Evolutionary conservation across 2,329 filamentous ascomycete species (phyloP).

Genomic region (Podosphaera fusca): DNA sequence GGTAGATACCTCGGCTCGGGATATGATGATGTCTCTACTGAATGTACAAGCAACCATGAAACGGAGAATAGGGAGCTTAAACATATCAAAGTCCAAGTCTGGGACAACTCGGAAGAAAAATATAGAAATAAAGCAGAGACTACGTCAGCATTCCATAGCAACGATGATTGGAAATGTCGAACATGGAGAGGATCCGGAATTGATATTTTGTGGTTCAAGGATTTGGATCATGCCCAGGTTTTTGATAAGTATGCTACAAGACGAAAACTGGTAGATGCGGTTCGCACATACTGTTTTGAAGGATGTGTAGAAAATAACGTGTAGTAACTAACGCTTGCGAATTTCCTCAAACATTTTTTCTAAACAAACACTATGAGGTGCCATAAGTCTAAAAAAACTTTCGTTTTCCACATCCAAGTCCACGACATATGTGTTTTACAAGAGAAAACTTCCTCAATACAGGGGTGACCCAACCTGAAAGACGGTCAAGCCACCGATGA

Average conservation of each 20-base stretch:
- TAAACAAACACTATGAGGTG: too few relatives aligned
- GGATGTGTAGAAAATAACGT: background rate
- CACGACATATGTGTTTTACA: too few relatives aligned
- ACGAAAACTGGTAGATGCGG: conserved; percentile 15
- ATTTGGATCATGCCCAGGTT: conserved; percentile 32
- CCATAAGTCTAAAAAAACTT: too few relatives aligned
- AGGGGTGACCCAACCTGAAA: too few relatives aligned
- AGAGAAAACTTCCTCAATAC: too few relatives aligned
- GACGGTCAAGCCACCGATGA: too few relatives aligned
- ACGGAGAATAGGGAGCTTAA: conserved; percentile 2
- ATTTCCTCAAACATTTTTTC: too few relatives aligned
- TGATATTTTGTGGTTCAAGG: conserved; percentile 31
- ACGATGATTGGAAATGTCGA: conserved; percentile 14
- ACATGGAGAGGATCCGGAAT: conserved; percentile 14
- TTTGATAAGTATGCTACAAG: conserved; percentile 20
- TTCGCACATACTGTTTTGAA: conserved; percentile 11
- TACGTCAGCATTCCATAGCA: conserved; percentile 8
- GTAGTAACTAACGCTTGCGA: too few relatives aligned
- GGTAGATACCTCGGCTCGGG: conserved; percentile 23
- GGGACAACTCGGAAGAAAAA: conserved; percentile 3
- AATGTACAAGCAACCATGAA: background rate
- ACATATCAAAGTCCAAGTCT: too few relatives aligned
- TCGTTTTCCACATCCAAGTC: too few relatives aligned
- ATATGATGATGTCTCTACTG: background rate
- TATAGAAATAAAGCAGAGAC: background rate